These are phyloP conservation scores for Metarhizium rileyi DNA, from an alignment of 2,329 filamentous ascomycete genomes.

Conservation along the genomic window DNA sequence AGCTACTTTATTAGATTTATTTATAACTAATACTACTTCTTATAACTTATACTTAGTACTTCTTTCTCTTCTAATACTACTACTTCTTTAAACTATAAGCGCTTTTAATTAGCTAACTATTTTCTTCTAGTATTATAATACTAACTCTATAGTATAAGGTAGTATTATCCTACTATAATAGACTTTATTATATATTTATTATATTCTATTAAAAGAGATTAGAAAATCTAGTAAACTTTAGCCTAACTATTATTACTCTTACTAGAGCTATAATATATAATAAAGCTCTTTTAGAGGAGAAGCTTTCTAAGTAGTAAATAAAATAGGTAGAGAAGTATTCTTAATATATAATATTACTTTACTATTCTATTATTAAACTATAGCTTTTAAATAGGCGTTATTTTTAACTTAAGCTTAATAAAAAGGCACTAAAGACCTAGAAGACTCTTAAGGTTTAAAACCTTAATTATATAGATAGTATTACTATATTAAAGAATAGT, in stretches of 20 bases:
- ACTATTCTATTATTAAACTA: neutral
- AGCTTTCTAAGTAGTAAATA: neutral
- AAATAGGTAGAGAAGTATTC: neutral
- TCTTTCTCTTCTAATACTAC: no score
- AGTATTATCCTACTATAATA: neutral
- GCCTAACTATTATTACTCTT: neutral
- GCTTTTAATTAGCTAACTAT: neutral
- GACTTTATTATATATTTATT: neutral
- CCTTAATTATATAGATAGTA: neutral
- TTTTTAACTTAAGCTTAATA: neutral
- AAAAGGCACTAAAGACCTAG: neutral
- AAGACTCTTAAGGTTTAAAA: neutral
- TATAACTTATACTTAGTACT: no score
- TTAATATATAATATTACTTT: neutral
- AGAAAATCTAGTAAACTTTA: neutral
- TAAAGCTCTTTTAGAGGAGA: neutral
- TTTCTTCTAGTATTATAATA: neutral
- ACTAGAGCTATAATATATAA: neutral
- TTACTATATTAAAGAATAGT: neutral
- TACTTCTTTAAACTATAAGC: no score
- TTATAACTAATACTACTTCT: no score
- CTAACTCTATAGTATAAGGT: neutral
- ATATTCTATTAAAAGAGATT: neutral
- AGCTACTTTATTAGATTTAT: no score
- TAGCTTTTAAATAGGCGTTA: neutral